These are phyloP conservation scores for Hirsutella minnesotensis DNA, from an alignment of 2,329 filamentous ascomycete species.

Conservation along the genomic window DNA sequence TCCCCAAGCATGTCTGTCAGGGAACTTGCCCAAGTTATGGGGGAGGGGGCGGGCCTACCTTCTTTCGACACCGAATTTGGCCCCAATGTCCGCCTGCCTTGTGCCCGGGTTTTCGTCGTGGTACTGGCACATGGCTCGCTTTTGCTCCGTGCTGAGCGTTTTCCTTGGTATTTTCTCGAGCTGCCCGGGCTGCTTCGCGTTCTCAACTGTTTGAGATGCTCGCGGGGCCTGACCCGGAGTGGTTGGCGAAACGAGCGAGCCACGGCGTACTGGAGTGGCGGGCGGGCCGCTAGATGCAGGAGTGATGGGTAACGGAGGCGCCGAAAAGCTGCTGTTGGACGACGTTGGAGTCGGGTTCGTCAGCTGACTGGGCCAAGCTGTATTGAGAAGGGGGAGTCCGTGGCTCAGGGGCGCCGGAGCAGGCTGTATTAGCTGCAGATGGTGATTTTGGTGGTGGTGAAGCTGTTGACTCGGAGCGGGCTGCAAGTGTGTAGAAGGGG, in stretches of 20 bases:
- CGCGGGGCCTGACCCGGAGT: background rate
- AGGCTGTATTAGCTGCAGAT: slow-evolving; percentile 20
- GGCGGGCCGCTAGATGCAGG: slow-evolving; percentile 39
- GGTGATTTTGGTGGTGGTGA: slow-evolving; percentile 12
- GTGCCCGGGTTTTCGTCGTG: slow-evolving; percentile 80
- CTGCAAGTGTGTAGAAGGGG: slow-evolving; percentile 32
- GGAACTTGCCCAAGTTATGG: too few species aligned
- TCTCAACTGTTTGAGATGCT: slow-evolving; percentile 7
- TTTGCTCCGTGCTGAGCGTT: slow-evolving; percentile 83
- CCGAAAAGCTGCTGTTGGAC: slow-evolving; percentile 36
- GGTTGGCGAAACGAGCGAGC: background rate
- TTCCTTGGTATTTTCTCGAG: slow-evolving; percentile 55
- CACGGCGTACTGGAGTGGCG: slow-evolving; percentile 7
- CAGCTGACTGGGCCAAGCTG: slow-evolving; percentile 71
- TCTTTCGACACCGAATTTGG: slow-evolving; percentile 89
- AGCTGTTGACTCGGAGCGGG: slow-evolving; percentile 11
- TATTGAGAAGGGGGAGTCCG: slow-evolving; percentile 58
- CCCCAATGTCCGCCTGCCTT: slow-evolving; percentile 94
- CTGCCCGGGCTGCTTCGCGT: slow-evolving; percentile 20
- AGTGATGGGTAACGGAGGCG: slow-evolving; percentile 47
- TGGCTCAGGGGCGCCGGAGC: slow-evolving; percentile 34
- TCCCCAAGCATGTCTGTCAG: too few species aligned
- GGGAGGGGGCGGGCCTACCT: slow-evolving; percentile 49
- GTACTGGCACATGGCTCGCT: slow-evolving; percentile 86
- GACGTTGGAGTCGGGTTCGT: slow-evolving; percentile 51